A percentile compares a stretch with the other conserved stretches of the same genome.
Conservation (phyloP, 257 asterid species). For the Galeopsis tetrahit region DNA sequence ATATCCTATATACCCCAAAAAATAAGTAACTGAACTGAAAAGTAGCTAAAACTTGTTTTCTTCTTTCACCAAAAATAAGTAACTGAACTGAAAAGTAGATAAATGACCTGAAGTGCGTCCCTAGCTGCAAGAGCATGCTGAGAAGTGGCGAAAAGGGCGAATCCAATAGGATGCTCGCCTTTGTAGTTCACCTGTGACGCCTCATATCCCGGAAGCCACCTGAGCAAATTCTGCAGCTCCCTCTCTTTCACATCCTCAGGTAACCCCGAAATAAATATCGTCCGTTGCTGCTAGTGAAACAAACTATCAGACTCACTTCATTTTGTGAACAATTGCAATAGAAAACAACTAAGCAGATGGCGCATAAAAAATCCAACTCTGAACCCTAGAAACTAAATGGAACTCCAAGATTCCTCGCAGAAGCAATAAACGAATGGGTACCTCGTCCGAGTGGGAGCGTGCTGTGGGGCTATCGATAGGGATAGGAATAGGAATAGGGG, state of each 20-base stretch:
- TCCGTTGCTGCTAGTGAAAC: constrained; percentile 43
- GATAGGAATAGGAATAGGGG: constrained; percentile 32
- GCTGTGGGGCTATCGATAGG: constrained; percentile 46
- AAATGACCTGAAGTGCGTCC: constrained; percentile 82
- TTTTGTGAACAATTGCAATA: not conserved
- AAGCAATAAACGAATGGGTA: not conserved
- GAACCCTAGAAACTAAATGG: too few relatives aligned
- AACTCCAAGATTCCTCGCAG: too few relatives aligned
- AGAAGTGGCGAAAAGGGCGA: constrained; percentile 81
- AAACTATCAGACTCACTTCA: too few relatives aligned
- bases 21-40: too few relatives aligned
- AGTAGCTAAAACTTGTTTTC: too few relatives aligned
- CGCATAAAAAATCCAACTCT: not conserved
- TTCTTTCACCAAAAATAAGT: too few relatives aligned
- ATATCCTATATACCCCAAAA: constrained; percentile 66
- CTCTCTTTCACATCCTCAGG: constrained; percentile 99
- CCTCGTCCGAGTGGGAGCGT: constrained; percentile 43
- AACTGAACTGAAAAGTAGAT: not conserved
- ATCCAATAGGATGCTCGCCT: constrained; percentile 98
- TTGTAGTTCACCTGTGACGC: constrained; percentile 97
- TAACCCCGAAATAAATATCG: constrained; percentile 89
- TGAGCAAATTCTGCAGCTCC: constrained; percentile 88
- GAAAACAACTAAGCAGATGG: too few relatives aligned
- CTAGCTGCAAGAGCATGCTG: constrained; percentile 91
- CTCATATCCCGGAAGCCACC: constrained; percentile 98